Percentiles rank a stretch among this genome's conserved stretches.
phyloP scores from a whole-genome alignment of 78 protist species.

The Dictyostelium firmibasis region DNA sequence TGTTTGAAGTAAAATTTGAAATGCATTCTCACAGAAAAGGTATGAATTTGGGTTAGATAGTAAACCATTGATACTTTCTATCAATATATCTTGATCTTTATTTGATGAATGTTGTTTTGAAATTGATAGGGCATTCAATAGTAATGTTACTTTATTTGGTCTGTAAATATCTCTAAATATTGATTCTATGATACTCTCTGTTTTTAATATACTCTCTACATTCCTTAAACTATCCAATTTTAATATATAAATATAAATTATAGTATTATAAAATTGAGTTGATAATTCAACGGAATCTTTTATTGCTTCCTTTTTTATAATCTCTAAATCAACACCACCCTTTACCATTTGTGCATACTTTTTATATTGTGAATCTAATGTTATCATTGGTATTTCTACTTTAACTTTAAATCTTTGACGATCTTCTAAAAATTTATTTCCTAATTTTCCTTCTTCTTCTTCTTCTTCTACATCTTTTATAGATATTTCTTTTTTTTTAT shows the following conservation, averaged over 20 bases:
- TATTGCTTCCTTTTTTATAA: neutral
- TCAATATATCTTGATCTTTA: neutral
- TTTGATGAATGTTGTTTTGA: neutral
- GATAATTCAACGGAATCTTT: neutral
- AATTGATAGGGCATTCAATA: neutral
- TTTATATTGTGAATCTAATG: neutral
- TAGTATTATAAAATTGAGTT: neutral
- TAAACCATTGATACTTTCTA: neutral
- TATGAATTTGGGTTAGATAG: neutral
- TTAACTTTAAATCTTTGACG: neutral
- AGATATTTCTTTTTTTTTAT: too few relatives aligned
- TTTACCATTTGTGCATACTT: neutral
- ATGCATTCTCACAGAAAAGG: neutral
- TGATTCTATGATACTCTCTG: neutral
- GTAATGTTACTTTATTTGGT: neutral
- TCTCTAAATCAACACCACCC: neutral
- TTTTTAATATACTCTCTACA: neutral
- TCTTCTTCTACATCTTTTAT: too few relatives aligned
- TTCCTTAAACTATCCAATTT: neutral
- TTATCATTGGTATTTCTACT: neutral
- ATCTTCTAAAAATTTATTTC: too few relatives aligned
- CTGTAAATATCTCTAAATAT: neutral
- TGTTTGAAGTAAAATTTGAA: neutral
- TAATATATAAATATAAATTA: neutral
- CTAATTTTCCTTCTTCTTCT: too few relatives aligned